phyloP scores from a whole-genome alignment of 202 grass and related monocot genomes.

The Carex arenaria region DNA sequence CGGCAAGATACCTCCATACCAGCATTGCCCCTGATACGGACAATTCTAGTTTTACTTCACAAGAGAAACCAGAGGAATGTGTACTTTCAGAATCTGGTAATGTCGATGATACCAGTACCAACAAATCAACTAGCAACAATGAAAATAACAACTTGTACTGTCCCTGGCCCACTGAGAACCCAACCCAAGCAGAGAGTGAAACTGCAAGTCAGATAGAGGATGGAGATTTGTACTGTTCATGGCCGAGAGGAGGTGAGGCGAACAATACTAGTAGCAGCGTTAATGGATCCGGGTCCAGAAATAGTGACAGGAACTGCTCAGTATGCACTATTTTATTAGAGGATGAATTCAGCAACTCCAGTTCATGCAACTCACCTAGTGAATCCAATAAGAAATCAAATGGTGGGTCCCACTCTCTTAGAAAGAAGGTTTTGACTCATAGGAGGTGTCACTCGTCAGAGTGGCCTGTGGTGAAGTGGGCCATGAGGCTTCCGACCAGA shows the following conservation, averaged over 20 bases:
- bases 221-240: conserved; percentile 51
- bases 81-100: not conserved
- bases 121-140: not conserved
- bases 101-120: not conserved
- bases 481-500: conserved; percentile 64
- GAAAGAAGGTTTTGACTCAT: conserved; percentile 54
- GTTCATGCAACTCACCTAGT: conserved; percentile 37
- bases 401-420: conserved; percentile 17
- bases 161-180: not conserved
- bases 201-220: not conserved
- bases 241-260: conserved; percentile 39
- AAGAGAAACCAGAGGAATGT: not conserved
- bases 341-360: conserved; percentile 14
- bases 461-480: conserved; percentile 75
- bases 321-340: conserved; percentile 30
- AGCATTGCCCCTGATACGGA: not conserved
- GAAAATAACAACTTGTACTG: conserved; percentile 46
- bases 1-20: not conserved
- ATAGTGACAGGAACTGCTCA: conserved; percentile 27
- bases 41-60: not conserved
- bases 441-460: conserved; percentile 65
- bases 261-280: conserved; percentile 17
- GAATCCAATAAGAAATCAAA: conserved; percentile 13
- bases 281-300: not conserved
- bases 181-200: not conserved